Conservation (phyloP, 305 asterid species). For the Fraxinus baroniana region DNA sequence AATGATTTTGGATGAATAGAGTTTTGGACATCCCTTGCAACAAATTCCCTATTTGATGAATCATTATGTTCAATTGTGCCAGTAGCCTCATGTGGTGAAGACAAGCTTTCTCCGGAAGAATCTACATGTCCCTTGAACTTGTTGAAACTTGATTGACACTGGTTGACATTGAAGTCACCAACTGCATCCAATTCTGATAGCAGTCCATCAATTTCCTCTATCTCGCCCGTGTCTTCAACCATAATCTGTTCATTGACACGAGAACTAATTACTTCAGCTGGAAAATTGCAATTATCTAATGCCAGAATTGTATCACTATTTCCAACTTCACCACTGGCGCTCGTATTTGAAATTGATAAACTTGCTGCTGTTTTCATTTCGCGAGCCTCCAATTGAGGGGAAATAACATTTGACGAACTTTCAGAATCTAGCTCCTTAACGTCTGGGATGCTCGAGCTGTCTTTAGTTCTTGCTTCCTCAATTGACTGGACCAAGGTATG, state of each 20-base stretch:
- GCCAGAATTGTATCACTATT: background rate
- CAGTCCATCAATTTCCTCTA: constrained; percentile 66
- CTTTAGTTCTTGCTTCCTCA: constrained; percentile 32
- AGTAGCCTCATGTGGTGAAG: constrained; percentile 27
- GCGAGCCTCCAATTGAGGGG: constrained; percentile 34
- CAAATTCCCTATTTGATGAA: constrained; percentile 31
- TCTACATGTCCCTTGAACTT: constrained; percentile 34
- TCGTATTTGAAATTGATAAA: constrained; percentile 22
- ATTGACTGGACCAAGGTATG: constrained; percentile 31
- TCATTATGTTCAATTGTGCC: constrained; percentile 30
- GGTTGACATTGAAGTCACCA: constrained; percentile 67
- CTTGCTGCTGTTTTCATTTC: constrained; percentile 28
- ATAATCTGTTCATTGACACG: constrained; percentile 39
- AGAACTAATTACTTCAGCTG: constrained; percentile 37
- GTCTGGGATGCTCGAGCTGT: constrained; percentile 34
- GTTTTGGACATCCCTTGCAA: constrained; percentile 28
- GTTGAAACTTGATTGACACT: constrained; percentile 34
- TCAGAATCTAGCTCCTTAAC: constrained; percentile 40
- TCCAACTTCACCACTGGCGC: constrained; percentile 16
- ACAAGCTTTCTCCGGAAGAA: constrained; percentile 31
- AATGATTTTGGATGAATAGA: constrained; percentile 28
- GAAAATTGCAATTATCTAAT: background rate
- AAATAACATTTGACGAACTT: constrained; percentile 29
- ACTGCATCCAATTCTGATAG: constrained; percentile 72
- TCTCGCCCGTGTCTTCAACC: constrained; percentile 56